phyloP scores from a whole-genome alignment of 371 early-diverging fungal species.

The Rhizomucor miehei region DNA sequence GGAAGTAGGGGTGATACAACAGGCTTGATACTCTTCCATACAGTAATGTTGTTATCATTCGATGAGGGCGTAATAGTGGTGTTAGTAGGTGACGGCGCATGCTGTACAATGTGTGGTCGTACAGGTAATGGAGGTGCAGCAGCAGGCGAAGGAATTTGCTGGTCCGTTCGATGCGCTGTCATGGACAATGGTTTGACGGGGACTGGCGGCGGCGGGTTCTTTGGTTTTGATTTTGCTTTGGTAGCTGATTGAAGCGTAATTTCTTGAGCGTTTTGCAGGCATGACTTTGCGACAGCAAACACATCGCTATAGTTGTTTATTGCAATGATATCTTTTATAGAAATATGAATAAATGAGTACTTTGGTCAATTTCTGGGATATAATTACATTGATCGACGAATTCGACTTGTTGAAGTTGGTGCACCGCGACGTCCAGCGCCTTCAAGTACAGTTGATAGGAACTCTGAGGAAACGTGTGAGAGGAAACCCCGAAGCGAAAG shows the following conservation, averaged over 20 bases:
- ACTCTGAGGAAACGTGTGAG: slow-evolving; percentile 10
- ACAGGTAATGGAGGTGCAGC: too few relatives aligned
- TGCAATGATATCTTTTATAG: slow-evolving; percentile 7
- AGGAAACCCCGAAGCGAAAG: too few relatives aligned
- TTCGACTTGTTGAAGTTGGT: slow-evolving; percentile 36
- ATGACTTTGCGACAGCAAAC: slow-evolving; percentile 30
- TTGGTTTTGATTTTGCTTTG: too few relatives aligned
- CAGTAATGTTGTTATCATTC: not conserved
- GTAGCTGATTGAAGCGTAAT: slow-evolving; percentile 10
- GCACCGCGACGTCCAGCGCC: slow-evolving; percentile 25
- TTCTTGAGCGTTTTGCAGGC: slow-evolving; percentile 26
- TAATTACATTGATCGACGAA: slow-evolving; percentile 39
- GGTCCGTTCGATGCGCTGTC: not conserved
- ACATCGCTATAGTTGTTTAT: slow-evolving; percentile 18
- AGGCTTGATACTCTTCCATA: slow-evolving; percentile 1
- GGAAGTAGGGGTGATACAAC: not conserved
- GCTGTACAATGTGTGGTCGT: too few relatives aligned
- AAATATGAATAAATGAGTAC: not conserved
- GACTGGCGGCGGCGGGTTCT: slow-evolving; percentile 25
- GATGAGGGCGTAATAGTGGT: not conserved
- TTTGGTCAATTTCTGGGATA: not conserved
- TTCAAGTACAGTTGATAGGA: slow-evolving; percentile 39
- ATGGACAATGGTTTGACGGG: slow-evolving; percentile 22
- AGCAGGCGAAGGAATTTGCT: too few relatives aligned
- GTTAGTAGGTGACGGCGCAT: not conserved